These are phyloP conservation scores for Venturia pyrina DNA, from an alignment of 2,329 filamentous ascomycete genomes.

Conservation along the genomic window DNA sequence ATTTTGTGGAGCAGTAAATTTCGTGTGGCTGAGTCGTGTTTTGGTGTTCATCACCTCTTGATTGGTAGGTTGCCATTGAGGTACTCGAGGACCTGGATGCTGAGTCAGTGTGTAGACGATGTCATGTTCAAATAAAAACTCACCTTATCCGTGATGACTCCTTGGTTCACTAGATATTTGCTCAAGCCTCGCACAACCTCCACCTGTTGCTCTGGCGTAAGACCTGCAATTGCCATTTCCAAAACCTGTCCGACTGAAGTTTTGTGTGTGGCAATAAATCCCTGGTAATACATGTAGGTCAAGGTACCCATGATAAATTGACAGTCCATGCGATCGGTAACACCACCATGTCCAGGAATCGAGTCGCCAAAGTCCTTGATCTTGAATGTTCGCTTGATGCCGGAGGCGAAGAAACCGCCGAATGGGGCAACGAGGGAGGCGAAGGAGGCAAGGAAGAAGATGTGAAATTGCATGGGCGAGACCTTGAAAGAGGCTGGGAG, in stretches of 20 bases:
- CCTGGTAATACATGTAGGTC: slow-evolving; percentile 96
- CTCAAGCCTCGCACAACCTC: slow-evolving; percentile 57
- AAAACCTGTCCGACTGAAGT: slow-evolving; percentile 77
- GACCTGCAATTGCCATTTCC: slow-evolving; percentile 82
- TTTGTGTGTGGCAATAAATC: slow-evolving; percentile 86
- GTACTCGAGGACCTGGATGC: slow-evolving; percentile 2
- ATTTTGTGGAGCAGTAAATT: neutral
- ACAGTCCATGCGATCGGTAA: slow-evolving; percentile 98
- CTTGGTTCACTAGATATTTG: slow-evolving; percentile 56
- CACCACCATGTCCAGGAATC: slow-evolving; percentile 93
- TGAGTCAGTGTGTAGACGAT: neutral
- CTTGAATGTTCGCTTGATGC: slow-evolving; percentile 96
- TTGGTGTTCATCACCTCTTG: neutral
- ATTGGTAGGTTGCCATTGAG: slow-evolving; percentile 1
- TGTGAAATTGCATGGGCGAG: slow-evolving; percentile 87
- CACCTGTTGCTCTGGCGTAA: slow-evolving; percentile 79
- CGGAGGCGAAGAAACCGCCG: slow-evolving; percentile 95
- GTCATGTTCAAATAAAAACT: slow-evolving; percentile 12
- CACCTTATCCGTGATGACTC: slow-evolving; percentile 45
- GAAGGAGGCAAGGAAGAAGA: slow-evolving; percentile 81
- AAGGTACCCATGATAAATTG: slow-evolving; percentile 99
- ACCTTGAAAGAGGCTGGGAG: slow-evolving; percentile 62
- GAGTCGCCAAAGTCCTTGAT: slow-evolving; percentile 99
- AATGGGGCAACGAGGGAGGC: slow-evolving; percentile 95
- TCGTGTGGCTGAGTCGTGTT: neutral